Evolutionary conservation across 2,329 filamentous ascomycete genomes (phyloP), one percentile per base, ranked within the genome.

Genomic region (Aciculosporium take): DNA sequence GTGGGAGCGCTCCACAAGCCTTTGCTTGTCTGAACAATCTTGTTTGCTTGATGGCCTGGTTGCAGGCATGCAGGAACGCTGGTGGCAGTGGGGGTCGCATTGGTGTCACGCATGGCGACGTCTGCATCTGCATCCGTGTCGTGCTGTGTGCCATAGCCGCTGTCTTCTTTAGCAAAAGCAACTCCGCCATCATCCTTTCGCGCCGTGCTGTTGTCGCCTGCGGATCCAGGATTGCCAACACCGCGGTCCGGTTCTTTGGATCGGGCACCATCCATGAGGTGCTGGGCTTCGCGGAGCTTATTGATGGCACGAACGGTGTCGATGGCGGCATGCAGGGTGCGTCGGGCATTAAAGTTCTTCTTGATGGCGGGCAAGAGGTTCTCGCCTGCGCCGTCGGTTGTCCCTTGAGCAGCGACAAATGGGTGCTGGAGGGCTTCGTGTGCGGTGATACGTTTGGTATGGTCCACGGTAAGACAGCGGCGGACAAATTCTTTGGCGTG

Each of bases 401-500:
- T 56, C 29, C 67, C 63, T 52, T 65, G 69, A 42, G 69, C 71
- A 6, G 73, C 69, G 12, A 81, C 71, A 58, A 82, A 82, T 30
- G 75, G 69, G 51, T 82, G 78, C 48, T 74, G 71, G 25, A 82
- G 69, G 21, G 78, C 78, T 55, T 80, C 84, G 61, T 96, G 87
- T 7, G 89, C 83, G 1, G 89, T 95, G 75, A 96, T 91, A 52
- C 91, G 84, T 51, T 79, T 74, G 44, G 74, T 74, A 2, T 88
- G 84, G 57, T 96, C 88, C 56, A 95, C 82, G 30, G 91, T 96
- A 41, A 98, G 71, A 58, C 91, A 98, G 48, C 79, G 74, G 51
- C 81, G 79, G 65, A 98, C 94, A 62, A 98, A 98, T 51, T 94
- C 84, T 54, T 93, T 84, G 32, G 89, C 84, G 37, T 78, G 74